Percentiles rank a stretch among this genome's conserved stretches.
Evolutionary conservation across 371 early-diverging fungal genomes (phyloP).

Genomic region (Rhizopus arrhizus): DNA sequence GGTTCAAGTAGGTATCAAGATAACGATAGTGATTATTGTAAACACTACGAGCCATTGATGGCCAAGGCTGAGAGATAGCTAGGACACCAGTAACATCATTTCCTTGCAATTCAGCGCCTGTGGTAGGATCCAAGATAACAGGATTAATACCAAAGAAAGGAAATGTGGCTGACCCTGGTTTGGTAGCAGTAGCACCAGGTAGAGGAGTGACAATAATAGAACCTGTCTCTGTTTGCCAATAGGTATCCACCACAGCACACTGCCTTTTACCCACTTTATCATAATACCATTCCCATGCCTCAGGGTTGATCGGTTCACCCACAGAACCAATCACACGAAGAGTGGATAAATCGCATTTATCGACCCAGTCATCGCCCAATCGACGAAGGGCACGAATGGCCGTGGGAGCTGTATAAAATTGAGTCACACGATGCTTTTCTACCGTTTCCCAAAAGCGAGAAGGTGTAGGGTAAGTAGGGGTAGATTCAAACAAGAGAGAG

Average conservation of each 20-base stretch:
- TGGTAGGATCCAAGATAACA: conserved; percentile 78
- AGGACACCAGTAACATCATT: conserved; percentile 91
- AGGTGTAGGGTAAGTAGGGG: conserved; percentile 85
- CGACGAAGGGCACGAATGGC: conserved; percentile 94
- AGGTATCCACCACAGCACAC: conserved; percentile 95
- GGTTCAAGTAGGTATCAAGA: conserved; percentile 86
- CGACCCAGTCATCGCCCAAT: conserved; percentile 82
- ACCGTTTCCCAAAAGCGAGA: conserved; percentile 84
- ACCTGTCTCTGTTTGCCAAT: conserved; percentile 97
- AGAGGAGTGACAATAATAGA: conserved; percentile 91
- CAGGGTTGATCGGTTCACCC: conserved; percentile 98
- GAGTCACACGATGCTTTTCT: conserved; percentile 88
- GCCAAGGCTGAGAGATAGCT: conserved; percentile 90
- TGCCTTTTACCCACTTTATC: conserved; percentile 84
- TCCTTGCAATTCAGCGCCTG: conserved; percentile 74
- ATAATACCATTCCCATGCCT: conserved; percentile 97
- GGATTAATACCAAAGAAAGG: conserved; percentile 97
- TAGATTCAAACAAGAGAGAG: conserved; percentile 91
- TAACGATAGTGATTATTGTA: conserved; percentile 90
- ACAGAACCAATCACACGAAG: conserved; percentile 94
- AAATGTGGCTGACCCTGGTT: conserved; percentile 95
- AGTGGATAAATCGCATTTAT: conserved; percentile 72
- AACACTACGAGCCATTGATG: conserved; percentile 93
- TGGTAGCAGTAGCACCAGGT: conserved; percentile 82
- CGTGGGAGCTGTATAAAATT: conserved; percentile 99